These are phyloP conservation scores for Zizania latifolia DNA, from an alignment of 176 grass and related monocot genomes.

Conservation along the genomic window DNA sequence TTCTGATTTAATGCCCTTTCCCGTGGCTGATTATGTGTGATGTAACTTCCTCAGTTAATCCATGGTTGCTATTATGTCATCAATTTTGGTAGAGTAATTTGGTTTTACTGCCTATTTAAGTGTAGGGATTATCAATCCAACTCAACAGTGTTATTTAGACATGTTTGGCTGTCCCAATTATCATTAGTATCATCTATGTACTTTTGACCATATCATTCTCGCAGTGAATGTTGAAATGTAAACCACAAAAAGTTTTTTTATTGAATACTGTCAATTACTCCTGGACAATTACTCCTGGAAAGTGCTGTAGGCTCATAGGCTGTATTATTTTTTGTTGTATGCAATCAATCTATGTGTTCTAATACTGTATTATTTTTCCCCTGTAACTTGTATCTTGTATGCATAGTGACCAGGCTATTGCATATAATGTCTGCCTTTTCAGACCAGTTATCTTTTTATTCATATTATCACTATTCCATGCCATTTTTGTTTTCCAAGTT, in stretches of 20 bases:
- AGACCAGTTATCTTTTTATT: background rate
- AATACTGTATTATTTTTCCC: background rate
- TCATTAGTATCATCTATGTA: background rate
- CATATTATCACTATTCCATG: background rate
- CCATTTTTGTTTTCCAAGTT: constrained; percentile 8
- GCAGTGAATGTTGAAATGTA: background rate
- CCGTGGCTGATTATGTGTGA: background rate
- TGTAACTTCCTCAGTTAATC: background rate
- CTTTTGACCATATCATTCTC: background rate
- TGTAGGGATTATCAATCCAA: background rate
- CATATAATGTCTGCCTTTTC: background rate
- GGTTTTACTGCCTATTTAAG: background rate
- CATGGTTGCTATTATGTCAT: background rate
- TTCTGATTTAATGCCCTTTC: background rate
- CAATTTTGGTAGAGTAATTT: background rate
- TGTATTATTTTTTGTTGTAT: too few species aligned
- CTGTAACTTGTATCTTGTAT: background rate
- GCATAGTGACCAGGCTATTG: background rate
- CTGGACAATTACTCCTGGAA: background rate
- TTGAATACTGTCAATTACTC: background rate
- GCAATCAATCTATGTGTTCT: background rate
- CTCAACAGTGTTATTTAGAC: background rate
- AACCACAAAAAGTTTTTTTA: background rate
- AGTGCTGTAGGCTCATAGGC: background rate
- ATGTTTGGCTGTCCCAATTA: constrained; percentile 1